These are phyloP conservation scores for Saccharum hybrid DNA, from an alignment of 202 grass and related monocot genomes.

Conservation along the genomic window DNA sequence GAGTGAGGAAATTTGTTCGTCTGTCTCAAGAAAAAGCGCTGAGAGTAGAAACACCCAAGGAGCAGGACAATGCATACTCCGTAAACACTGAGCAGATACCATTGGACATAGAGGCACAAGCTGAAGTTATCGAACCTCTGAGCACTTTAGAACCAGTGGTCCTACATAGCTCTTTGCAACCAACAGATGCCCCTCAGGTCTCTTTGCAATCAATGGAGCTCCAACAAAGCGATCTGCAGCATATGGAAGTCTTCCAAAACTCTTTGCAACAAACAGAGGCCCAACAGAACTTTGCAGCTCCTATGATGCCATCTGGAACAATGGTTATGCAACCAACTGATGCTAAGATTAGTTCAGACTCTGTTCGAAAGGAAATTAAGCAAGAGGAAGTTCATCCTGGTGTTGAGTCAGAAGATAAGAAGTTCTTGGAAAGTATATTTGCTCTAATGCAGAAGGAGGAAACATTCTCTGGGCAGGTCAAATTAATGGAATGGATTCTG, in stretches of 20 bases:
- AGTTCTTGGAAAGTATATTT: conserved; percentile 81
- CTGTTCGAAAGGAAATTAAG: conserved; percentile 44
- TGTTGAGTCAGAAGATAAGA: conserved; percentile 87
- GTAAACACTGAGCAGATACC: conserved; percentile 50
- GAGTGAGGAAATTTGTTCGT: conserved; percentile 81
- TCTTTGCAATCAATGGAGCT: conserved; percentile 25
- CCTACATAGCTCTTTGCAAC: conserved; percentile 40
- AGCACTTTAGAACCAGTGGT: conserved; percentile 42
- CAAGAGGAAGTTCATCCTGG: conserved; percentile 52
- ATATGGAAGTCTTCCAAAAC: conserved; percentile 19
- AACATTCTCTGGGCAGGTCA: conserved; percentile 85
- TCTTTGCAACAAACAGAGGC: conserved; percentile 38
- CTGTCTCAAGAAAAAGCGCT: conserved; percentile 74
- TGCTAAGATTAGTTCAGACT: conserved; percentile 43
- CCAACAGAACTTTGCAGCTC: conserved; percentile 34
- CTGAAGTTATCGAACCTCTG: conserved; percentile 52
- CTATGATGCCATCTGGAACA: conserved; percentile 32
- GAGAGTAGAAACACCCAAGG: conserved; percentile 56
- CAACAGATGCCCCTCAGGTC: background rate
- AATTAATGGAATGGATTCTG: conserved; percentile 92
- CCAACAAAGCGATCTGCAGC: conserved; percentile 19
- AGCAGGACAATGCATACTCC: conserved; percentile 36
- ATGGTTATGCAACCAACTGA: conserved; percentile 44
- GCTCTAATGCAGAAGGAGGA: conserved; percentile 82
- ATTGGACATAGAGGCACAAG: conserved; percentile 43